Conservation (phyloP, 306 rosid species). For the Begonia loranthoides region DNA sequence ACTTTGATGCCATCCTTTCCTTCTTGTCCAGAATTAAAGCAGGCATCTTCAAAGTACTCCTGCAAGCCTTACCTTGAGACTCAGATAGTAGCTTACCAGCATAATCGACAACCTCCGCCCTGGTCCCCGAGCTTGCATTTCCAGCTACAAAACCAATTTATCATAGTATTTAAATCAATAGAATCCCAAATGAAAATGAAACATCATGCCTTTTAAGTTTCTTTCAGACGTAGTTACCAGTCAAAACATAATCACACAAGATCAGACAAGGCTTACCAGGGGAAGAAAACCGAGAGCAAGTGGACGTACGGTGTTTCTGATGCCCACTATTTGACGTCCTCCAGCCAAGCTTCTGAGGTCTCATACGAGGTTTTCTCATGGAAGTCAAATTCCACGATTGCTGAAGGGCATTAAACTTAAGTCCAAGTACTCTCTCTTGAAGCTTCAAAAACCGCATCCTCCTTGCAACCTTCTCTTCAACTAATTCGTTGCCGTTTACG, state of each 20-base stretch:
- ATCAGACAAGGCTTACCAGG: constrained; percentile 38
- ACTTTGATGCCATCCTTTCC: constrained; percentile 52
- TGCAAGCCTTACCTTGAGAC: constrained; percentile 36
- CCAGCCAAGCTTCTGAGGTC: constrained; percentile 51
- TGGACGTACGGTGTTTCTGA: constrained; percentile 73
- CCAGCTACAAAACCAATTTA: constrained; percentile 25
- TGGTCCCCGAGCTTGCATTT: constrained; percentile 47
- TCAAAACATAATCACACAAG: too few relatives aligned
- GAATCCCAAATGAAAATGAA: too few relatives aligned
- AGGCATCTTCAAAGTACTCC: constrained; percentile 77
- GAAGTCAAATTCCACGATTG: constrained; percentile 66
- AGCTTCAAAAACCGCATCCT: constrained; percentile 44
- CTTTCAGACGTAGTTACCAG: too few relatives aligned
- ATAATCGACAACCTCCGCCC: constrained; percentile 35
- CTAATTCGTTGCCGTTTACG: constrained; percentile 8
- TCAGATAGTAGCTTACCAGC: constrained; percentile 58
- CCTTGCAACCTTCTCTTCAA: constrained; percentile 44
- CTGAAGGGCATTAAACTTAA: constrained; percentile 67
- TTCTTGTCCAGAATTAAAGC: constrained; percentile 65
- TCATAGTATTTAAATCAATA: too few relatives aligned
- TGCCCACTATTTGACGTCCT: constrained; percentile 31
- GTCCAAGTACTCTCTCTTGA: constrained; percentile 61
- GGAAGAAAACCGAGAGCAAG: constrained; percentile 40
- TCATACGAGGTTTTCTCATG: constrained; percentile 45
- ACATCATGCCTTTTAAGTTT: too few relatives aligned